Evolutionary conservation across 257 asterid species (phyloP).

Genomic region (Eucommia ulmoides): DNA sequence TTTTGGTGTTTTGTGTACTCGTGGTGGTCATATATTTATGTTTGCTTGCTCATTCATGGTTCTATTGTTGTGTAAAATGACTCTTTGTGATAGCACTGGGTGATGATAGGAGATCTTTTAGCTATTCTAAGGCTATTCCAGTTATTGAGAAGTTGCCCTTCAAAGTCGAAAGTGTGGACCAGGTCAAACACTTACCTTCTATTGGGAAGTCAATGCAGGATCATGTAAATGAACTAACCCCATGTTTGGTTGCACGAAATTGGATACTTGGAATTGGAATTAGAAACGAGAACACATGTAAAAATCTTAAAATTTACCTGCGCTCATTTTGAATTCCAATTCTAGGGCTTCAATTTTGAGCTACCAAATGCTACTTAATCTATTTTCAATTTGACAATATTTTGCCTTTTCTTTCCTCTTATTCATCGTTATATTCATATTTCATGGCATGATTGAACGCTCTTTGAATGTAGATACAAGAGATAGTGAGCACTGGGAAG

Average conservation of each 20-base stretch:
- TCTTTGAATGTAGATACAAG: constrained; percentile 70
- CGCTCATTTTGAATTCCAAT: too few species aligned
- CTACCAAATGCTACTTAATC: too few species aligned
- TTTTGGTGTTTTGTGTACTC: constrained; percentile 1
- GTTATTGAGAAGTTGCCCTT: constrained; percentile 91
- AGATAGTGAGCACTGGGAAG: constrained; percentile 86
- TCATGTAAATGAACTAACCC: constrained; percentile 35
- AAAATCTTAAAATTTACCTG: too few species aligned
- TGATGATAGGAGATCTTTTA: constrained; percentile 89
- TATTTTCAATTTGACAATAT: too few species aligned
- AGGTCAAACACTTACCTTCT: constrained; percentile 73
- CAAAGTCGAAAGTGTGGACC: constrained; percentile 68
- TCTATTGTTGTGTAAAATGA: constrained; percentile 8
- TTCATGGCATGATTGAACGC: not conserved
- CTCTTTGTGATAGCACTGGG: constrained; percentile 58
- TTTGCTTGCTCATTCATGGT: not conserved
- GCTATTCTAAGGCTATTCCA: constrained; percentile 82
- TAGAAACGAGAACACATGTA: too few species aligned
- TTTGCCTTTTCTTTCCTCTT: too few species aligned
- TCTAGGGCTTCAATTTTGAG: too few species aligned
- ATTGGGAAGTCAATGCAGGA: constrained; percentile 90
- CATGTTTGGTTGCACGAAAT: not conserved
- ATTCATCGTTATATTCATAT: not conserved
- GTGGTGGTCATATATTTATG: not conserved
- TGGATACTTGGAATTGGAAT: too few species aligned